These are phyloP conservation scores for Suhomyces chickasaworum DNA, from an alignment of 1,139 yeast genomes.

Conservation along the genomic window DNA sequence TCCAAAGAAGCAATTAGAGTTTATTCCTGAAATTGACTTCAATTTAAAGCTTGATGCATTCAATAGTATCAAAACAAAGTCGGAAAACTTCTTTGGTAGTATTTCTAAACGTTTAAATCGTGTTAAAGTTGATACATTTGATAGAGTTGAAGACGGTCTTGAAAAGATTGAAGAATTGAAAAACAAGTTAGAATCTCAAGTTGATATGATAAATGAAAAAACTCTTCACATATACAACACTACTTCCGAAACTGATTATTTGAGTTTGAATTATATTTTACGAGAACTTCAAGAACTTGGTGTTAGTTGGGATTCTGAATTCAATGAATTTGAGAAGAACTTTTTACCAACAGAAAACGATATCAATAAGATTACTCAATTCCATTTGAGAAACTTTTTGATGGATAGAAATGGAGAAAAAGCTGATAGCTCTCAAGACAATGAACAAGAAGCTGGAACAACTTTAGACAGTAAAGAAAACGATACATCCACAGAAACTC, in stretches of 20 bases:
- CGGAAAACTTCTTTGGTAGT: conserved; percentile 68
- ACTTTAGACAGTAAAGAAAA: neutral
- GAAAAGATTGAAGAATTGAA: conserved; percentile 61
- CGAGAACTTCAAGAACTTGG: conserved; percentile 79
- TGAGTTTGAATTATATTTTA: conserved; percentile 68
- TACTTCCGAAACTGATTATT: conserved; percentile 64
- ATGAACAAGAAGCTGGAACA: neutral
- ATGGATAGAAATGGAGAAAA: conserved; percentile 37
- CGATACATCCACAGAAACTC: neutral
- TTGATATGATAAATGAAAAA: conserved; percentile 42
- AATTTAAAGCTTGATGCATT: conserved; percentile 67
- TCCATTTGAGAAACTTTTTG: conserved; percentile 78
- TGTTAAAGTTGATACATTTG: conserved; percentile 80
- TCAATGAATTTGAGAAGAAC: conserved; percentile 74
- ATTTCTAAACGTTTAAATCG: conserved; percentile 70
- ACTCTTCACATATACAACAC: conserved; percentile 56
- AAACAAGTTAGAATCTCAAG: conserved; percentile 54
- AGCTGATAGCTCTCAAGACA: conserved; percentile 4
- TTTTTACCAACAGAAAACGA: conserved; percentile 93
- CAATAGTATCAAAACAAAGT: conserved; percentile 53
- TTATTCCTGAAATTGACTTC: conserved; percentile 75
- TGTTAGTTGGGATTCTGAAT: conserved; percentile 85
- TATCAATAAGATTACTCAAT: conserved; percentile 86
- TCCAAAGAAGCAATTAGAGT: conserved; percentile 71
- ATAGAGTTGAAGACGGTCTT: conserved; percentile 70